Percentiles rank a stretch among this genome's conserved stretches.
These are phyloP conservation scores for Amanita subjunquillea DNA, from an alignment of 768 basidiomycete genomes.

Conservation along the genomic window DNA sequence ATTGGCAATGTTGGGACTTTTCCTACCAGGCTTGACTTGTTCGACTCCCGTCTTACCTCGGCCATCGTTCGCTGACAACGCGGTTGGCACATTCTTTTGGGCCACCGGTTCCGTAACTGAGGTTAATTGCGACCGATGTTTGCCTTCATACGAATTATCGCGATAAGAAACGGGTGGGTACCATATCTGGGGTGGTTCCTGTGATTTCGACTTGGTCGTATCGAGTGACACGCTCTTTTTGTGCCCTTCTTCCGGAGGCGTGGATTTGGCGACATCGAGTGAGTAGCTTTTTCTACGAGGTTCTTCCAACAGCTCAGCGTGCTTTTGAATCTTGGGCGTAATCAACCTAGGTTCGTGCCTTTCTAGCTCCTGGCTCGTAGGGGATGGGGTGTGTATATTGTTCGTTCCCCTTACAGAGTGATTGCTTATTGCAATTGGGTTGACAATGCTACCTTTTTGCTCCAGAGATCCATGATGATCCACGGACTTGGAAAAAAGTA, in stretches of 20 bases:
- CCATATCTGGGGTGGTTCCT: conserved; percentile 27
- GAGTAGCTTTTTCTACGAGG: background rate
- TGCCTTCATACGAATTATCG: conserved; percentile 20
- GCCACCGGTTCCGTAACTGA: background rate
- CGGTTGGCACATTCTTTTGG: background rate
- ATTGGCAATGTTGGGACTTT: background rate
- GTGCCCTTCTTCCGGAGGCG: background rate
- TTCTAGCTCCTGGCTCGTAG: background rate
- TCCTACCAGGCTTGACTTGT: background rate
- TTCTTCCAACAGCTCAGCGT: background rate
- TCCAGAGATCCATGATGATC: background rate
- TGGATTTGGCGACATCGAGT: background rate
- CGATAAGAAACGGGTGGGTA: conserved; percentile 6
- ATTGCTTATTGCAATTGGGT: background rate
- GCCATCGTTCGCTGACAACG: conserved; percentile 4
- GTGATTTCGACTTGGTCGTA: conserved; percentile 32
- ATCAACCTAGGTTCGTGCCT: conserved; percentile 2
- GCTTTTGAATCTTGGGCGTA: background rate
- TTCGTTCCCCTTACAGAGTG: background rate
- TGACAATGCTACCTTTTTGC: background rate
- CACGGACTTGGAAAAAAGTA: background rate
- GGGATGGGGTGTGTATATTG: background rate
- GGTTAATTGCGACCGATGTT: conserved; percentile 19
- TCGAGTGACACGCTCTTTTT: conserved; percentile 36
- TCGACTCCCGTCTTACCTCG: background rate